phyloP scores from a whole-genome alignment of 495 filamentous ascomycete genomes.

The Tuber melanosporum region DNA sequence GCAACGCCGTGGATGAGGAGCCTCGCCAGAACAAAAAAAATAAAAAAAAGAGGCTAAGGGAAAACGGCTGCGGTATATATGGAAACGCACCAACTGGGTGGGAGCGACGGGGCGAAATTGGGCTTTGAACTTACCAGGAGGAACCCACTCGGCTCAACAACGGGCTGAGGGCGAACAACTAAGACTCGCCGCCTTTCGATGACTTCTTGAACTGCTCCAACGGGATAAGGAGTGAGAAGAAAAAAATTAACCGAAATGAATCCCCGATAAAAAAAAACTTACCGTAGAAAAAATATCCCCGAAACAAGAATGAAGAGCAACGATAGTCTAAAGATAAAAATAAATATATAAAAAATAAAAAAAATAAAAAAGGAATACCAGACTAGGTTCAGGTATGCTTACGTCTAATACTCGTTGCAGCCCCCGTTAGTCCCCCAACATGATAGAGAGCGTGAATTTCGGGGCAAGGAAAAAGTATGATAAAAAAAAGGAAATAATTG shows the following conservation, averaged over 20 bases:
- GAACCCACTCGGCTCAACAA: constrained; percentile 35
- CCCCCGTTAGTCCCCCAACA: neutral
- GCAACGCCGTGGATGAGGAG: constrained; percentile 31
- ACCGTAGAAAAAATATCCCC: neutral
- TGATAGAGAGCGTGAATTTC: neutral
- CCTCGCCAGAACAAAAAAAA: constrained; percentile 22
- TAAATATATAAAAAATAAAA: neutral
- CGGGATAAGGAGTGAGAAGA: constrained; percentile 3
- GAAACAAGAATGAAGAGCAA: neutral
- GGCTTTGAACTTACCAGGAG: constrained; percentile 35
- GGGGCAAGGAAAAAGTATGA: constrained; percentile 7
- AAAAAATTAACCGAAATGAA: neutral
- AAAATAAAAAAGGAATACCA: constrained; percentile 6
- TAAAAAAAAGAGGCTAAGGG: constrained; percentile 36
- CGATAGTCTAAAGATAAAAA: neutral
- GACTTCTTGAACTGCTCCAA: constrained; percentile 10
- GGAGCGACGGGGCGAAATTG: constrained; percentile 29
- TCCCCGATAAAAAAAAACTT: neutral
- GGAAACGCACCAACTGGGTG: constrained; percentile 37
- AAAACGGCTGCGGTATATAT: constrained; percentile 41
- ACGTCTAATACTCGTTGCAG: neutral
- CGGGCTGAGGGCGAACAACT: constrained; percentile 21
- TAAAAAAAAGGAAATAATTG: constrained; percentile 16
- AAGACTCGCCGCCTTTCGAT: constrained; percentile 7
- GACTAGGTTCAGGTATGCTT: neutral